Evolutionary conservation across 2,329 filamentous ascomycete genomes (phyloP), one percentile per base, ranked within the genome.

Genomic region (Stenocarpella maydis): DNA sequence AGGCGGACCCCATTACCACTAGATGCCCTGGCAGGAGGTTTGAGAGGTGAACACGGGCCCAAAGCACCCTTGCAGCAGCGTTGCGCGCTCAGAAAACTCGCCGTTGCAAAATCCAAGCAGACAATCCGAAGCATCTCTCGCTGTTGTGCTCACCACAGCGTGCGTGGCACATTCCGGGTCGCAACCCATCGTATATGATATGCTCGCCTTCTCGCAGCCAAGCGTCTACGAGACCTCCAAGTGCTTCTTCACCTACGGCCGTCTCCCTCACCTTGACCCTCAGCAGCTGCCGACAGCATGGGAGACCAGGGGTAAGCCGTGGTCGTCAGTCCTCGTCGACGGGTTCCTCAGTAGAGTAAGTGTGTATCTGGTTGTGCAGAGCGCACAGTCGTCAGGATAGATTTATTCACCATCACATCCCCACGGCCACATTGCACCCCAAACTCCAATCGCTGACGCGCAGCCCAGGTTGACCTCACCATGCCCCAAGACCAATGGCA

Each of bases 241-340:
- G 85, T 95, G 92, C 79, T 91, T 88, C 78, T 90, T 93, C 72
- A 92, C 91, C 0, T 88, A 92, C 75, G 89, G 89, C 49, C 83
- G 84, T 15, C 87, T 95, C 78, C 82, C 85, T 37, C 91, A 93
- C 80, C 83, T 95, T 53, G 89, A 97, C 77, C 85, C 89, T 7
- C 85, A 87, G 69, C 91, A 94, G 75, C 85, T 88, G 37, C 91
- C 94, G 2, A 84, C 82, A 7, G 94, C 92, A 76, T 91, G 89
- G 76, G 90, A 92, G 74, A 84, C 82, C 7, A 95, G 92, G 76
- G 91, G 89, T 75, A 90, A 92, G 74, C 95, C 94, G 3, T 97
- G 95, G 85, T 86, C 88, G 0, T 85, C 88, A 0, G 86, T 97
- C 72, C 79, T 87, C 28, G 81, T 84, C 1, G 89, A 92, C 64